Evolutionary conservation across 345 rosid species (phyloP), one percentile per base, ranked within the genome.

Genomic region (Reutealis trisperma): DNA sequence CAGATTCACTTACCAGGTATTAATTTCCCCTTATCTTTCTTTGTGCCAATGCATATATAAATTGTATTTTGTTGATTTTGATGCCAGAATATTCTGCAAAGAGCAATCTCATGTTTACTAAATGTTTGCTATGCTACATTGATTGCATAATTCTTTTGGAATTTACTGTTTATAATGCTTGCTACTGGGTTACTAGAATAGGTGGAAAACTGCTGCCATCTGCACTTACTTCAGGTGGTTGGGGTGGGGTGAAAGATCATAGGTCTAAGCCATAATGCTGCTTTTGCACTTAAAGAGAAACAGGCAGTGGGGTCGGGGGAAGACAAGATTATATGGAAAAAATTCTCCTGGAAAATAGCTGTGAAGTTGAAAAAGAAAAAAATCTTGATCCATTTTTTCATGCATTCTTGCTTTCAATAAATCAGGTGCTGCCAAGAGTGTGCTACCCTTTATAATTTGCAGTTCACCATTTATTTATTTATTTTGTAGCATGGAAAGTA

Each of bases 1-100:
- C 90, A 68, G 96, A 86, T 84, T 84, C 84, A 73, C 87, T 77
- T 37, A 78, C 80, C 86, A 89, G 94, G 98, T 92, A 80, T 44
- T 70, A 51, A 32, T 47, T 71, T 74, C 71, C 62, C 27, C 44
- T 41, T 25, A 34, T 47, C 74, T 70, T 21, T 60, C 34, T 27
- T 22, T 34, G 4, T 61, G 59, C 5, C 60, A 65, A n/a, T 68
- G 41, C 54, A 61, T 47, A 42, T 65, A 63, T 52, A 37, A 41
- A 6, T 67, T 22, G 51, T 69, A 9, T 67, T 62, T 8, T 15
- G 37, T 32, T n/a, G 58, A 30, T 49, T 51, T 67, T 49, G 9
- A 67, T 42, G n/a, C 19, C 51, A 52, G 30, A 45, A 58, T 47
- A n/a, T 34, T 67, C 41, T 67, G 67, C 54, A 18, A 47, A 22